Percentiles rank a stretch among this genome's conserved stretches.
phyloP scores from a whole-genome alignment of 331 rosid genomes.

The Phaseolus coccineus region DNA sequence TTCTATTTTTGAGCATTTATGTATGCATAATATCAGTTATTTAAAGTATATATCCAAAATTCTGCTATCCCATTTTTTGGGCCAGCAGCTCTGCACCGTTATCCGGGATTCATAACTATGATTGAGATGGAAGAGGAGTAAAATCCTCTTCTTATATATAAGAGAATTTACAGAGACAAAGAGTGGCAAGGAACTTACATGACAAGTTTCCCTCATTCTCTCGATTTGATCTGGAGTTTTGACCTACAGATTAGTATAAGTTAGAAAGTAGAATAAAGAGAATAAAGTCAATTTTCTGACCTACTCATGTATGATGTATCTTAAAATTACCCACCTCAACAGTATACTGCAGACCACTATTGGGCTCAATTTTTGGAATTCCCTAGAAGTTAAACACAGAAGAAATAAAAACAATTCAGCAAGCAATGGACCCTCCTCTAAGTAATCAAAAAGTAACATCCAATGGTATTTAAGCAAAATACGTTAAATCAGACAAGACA shows the following conservation, averaged over 20 bases:
- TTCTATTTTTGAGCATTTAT: background rate
- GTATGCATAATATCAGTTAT: background rate
- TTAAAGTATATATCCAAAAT: background rate
- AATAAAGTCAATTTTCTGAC: background rate
- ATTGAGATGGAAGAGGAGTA: background rate
- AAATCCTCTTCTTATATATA: background rate
- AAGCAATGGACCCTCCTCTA: constrained; percentile 22
- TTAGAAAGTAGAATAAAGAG: constrained; percentile 11
- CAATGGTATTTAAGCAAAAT: constrained; percentile 4
- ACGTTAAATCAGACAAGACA: background rate
- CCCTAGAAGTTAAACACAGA: constrained; percentile 59
- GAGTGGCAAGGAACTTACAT: constrained; percentile 56
- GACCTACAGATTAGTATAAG: constrained; percentile 60
- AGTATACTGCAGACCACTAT: constrained; percentile 73
- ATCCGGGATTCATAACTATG: background rate
- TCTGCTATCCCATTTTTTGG: background rate
- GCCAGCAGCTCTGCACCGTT: background rate
- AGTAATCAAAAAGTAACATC: constrained; percentile 31
- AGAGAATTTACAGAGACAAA: constrained; percentile 11
- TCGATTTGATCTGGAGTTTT: constrained; percentile 75
- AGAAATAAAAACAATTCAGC: constrained; percentile 35
- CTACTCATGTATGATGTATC: background rate
- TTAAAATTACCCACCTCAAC: constrained; percentile 72
- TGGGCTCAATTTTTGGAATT: constrained; percentile 81
- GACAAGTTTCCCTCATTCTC: constrained; percentile 87